Conservation (phyloP, 208 protist species). For the Leishmania arabica region DNA sequence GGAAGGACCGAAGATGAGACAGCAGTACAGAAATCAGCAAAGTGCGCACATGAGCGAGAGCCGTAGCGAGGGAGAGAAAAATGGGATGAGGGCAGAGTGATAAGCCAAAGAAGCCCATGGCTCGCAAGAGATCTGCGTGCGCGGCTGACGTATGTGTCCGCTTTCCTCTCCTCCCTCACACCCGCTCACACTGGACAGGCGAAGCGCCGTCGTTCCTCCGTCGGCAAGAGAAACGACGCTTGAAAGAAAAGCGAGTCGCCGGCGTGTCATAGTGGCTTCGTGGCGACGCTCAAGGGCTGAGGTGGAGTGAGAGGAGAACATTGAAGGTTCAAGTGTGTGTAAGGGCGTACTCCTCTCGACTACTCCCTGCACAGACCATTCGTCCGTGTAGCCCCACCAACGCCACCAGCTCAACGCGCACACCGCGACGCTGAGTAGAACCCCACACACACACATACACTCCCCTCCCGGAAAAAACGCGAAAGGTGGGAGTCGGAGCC, state of each 20-base stretch:
- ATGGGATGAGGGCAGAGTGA: background rate
- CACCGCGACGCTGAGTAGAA: background rate
- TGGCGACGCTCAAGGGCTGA: background rate
- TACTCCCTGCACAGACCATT: background rate
- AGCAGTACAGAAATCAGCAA: background rate
- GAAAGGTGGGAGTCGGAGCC: background rate
- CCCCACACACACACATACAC: too few species aligned
- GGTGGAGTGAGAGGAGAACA: background rate
- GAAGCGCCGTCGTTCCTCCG: background rate
- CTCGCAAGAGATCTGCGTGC: background rate
- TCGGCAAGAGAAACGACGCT: background rate
- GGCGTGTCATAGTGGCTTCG: too few species aligned
- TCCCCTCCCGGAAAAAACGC: background rate
- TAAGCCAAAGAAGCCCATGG: background rate
- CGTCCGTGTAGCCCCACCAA: background rate
- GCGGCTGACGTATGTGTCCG: background rate
- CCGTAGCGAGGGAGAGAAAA: background rate
- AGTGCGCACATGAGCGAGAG: background rate
- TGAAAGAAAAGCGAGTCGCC: background rate
- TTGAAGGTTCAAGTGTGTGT: background rate
- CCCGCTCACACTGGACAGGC: background rate
- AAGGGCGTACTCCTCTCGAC: background rate
- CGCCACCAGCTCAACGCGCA: background rate
- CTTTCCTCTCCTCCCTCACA: background rate
- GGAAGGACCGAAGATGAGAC: background rate